These are phyloP conservation scores for Pseudocercospora macadamiae DNA, from an alignment of 2,329 filamentous ascomycete genomes.

Conservation along the genomic window DNA sequence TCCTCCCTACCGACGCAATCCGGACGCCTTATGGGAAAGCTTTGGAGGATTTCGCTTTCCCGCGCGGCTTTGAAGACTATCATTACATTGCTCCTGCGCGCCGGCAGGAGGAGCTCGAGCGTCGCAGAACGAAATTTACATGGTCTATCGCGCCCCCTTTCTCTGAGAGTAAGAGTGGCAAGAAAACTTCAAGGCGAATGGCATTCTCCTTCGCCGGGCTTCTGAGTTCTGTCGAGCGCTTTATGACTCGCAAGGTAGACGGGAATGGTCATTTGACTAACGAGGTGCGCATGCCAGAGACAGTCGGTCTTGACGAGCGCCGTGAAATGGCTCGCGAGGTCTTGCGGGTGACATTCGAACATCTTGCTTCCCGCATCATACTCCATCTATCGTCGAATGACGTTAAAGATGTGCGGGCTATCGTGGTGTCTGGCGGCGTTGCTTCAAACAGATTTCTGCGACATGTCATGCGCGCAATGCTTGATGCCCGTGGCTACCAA, in stretches of 20 bases:
- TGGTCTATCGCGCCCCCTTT: conserved; percentile 75
- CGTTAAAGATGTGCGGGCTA: conserved; percentile 50
- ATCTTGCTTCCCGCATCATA: conserved; percentile 75
- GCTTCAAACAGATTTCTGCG: conserved; percentile 81
- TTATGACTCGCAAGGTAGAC: conserved; percentile 45
- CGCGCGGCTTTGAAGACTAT: conserved; percentile 47
- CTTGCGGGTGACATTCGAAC: conserved; percentile 85
- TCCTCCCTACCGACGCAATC: conserved; percentile 68
- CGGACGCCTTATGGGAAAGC: conserved; percentile 77
- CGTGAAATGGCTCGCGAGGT: conserved; percentile 69
- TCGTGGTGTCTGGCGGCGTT: conserved; percentile 89
- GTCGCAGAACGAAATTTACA: conserved; percentile 53
- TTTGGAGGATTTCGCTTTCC: conserved; percentile 80
- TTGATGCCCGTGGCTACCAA: conserved; percentile 68
- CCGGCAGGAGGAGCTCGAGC: conserved; percentile 61
- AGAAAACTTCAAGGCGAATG: conserved; percentile 50
- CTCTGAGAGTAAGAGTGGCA: conserved; percentile 51
- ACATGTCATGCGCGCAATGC: conserved; percentile 58
- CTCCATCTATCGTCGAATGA: conserved; percentile 45
- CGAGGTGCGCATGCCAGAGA: conserved; percentile 35
- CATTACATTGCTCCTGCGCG: conserved; percentile 63
- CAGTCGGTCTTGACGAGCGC: conserved; percentile 63
- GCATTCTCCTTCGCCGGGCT: conserved; percentile 77
- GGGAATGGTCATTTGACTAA: conserved; percentile 37
- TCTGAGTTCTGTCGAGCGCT: conserved; percentile 64